These are phyloP conservation scores for Tulasnella sp. DNA, from an alignment of 768 basidiomycete genomes.

Conservation along the genomic window DNA sequence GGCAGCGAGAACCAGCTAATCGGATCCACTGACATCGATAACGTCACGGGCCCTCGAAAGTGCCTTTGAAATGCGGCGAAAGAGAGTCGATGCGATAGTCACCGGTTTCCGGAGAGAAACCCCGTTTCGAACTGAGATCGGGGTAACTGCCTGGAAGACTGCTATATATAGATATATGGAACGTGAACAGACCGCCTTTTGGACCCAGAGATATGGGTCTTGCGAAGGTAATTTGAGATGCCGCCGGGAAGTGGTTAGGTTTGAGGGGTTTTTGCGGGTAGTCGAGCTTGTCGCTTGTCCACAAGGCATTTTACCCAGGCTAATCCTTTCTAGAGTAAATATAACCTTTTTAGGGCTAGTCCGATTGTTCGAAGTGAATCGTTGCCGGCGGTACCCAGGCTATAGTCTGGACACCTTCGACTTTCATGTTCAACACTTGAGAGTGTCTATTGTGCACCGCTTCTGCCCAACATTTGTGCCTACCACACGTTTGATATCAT, in stretches of 20 bases:
- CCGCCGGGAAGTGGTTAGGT: background rate
- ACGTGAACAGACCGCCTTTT: background rate
- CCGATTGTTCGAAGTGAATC: background rate
- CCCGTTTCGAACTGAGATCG: background rate
- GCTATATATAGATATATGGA: background rate
- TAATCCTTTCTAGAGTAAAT: background rate
- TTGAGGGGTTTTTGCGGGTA: background rate
- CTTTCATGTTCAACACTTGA: background rate
- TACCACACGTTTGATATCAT: background rate
- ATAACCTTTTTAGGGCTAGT: background rate
- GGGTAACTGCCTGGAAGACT: background rate
- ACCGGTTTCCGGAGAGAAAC: background rate
- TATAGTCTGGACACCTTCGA: background rate
- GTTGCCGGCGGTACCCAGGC: background rate
- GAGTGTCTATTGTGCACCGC: background rate
- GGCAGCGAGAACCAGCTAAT: background rate
- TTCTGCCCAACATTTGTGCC: background rate
- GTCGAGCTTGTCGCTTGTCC: background rate
- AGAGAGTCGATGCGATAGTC: background rate
- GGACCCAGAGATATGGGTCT: background rate
- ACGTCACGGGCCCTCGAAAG: background rate
- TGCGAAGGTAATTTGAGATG: background rate
- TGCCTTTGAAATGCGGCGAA: background rate
- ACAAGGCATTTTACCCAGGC: background rate
- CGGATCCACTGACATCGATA: background rate